Evolutionary conservation across 768 basidiomycete species (phyloP).

Genomic region (Wakefieldia striispora): DNA sequence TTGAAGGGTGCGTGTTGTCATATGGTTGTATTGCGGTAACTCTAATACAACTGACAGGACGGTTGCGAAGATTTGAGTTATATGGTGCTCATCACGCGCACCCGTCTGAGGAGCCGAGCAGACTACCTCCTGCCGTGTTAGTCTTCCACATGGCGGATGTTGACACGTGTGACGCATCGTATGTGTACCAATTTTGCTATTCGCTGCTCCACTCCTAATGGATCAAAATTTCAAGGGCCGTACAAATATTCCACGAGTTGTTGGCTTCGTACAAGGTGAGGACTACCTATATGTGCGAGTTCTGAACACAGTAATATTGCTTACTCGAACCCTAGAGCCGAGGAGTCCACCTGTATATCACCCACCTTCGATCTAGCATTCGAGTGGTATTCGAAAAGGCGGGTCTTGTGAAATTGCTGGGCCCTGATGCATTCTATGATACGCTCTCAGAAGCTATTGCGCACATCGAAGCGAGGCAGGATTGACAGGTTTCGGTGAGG

Average conservation of each 20-base stretch:
- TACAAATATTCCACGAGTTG: constrained; percentile 80
- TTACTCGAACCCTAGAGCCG: constrained; percentile 32
- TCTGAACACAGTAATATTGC: too few relatives aligned
- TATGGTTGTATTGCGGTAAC: background rate
- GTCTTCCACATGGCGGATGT: constrained; percentile 96
- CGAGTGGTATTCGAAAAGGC: constrained; percentile 41
- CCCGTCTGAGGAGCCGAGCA: constrained; percentile 83
- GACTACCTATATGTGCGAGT: too few relatives aligned
- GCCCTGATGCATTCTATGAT: constrained; percentile 43
- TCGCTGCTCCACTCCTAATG: constrained; percentile 4
- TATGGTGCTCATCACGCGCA: constrained; percentile 81
- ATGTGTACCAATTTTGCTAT: constrained; percentile 29
- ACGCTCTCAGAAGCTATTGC: constrained; percentile 44
- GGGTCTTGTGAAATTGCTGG: constrained; percentile 43
- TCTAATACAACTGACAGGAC: constrained; percentile 44
- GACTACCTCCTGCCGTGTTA: constrained; percentile 70
- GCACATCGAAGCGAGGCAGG: constrained; percentile 30
- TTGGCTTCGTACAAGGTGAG: constrained; percentile 73
- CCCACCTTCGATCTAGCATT: constrained; percentile 41
- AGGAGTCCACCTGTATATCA: constrained; percentile 44
- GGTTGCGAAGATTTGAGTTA: constrained; percentile 79
- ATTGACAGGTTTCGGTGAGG: constrained; percentile 1
- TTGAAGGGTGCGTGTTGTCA: constrained; percentile 59
- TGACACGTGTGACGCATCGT: constrained; percentile 90
- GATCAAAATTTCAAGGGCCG: constrained; percentile 49